Evolutionary conservation across 345 rosid species (phyloP).

Genomic region (Pugionium cornutum): DNA sequence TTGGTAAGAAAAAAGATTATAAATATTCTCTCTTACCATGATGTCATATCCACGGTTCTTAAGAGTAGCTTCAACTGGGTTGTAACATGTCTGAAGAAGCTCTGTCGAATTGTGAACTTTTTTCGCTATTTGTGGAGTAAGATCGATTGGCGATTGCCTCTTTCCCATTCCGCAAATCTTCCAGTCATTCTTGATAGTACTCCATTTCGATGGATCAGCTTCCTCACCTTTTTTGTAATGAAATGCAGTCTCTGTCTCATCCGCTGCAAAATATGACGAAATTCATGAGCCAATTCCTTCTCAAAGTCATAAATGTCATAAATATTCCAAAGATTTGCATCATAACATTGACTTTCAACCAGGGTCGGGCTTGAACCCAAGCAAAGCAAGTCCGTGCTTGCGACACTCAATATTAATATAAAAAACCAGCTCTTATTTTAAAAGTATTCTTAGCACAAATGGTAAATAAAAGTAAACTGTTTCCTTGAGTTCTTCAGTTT

Average conservation of each 20-base stretch:
- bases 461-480: no score
- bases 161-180: slow-evolving; percentile 30
- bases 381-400: no score
- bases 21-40: slow-evolving; percentile 32
- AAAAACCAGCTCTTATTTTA: no score
- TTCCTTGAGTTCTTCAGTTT: no score
- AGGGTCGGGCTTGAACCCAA: no score
- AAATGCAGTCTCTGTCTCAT: slow-evolving; percentile 27
- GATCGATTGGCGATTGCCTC: slow-evolving; percentile 37
- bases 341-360: not conserved
- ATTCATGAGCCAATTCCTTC: not conserved
- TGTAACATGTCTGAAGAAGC: slow-evolving; percentile 43
- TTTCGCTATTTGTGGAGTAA: slow-evolving; percentile 29
- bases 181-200: slow-evolving; percentile 22
- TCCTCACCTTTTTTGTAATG: slow-evolving; percentile 28
- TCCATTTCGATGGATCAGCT: slow-evolving; percentile 37
- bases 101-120: slow-evolving; percentile 29
- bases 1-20: not conserved
- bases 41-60: slow-evolving; percentile 73
- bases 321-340: slow-evolving; percentile 1
- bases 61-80: slow-evolving; percentile 54
- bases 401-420: no score
- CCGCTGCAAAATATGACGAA: not conserved
- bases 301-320: not conserved
- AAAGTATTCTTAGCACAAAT: no score